Conservation (phyloP, 164 flowering plant species). For the Echeveria elegans region DNA sequence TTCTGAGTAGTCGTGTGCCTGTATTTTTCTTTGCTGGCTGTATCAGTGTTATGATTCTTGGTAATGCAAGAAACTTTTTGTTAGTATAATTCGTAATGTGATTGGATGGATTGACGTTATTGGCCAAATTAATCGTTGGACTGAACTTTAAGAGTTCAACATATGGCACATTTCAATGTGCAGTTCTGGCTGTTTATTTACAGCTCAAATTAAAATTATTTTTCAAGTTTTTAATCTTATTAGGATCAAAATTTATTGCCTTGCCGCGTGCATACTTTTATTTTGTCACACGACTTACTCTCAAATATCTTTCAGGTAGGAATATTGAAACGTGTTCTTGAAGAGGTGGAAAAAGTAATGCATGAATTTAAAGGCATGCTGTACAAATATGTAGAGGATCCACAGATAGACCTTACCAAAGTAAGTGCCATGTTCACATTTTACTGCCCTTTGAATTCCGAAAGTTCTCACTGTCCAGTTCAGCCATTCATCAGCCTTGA, state of each 20-base stretch:
- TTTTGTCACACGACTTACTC: not conserved
- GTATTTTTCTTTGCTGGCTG: not conserved
- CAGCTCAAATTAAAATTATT: not conserved
- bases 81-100: not conserved
- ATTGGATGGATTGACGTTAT: not conserved
- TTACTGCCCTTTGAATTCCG: not conserved
- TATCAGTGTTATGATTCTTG: not conserved
- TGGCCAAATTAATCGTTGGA: not conserved
- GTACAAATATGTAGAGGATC: constrained; percentile 96
- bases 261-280: not conserved
- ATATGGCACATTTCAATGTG: not conserved
- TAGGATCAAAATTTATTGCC: not conserved
- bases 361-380: constrained; percentile 88
- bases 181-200: not conserved
- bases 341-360: constrained; percentile 99
- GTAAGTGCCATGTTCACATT: constrained; percentile 29
- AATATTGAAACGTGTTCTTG: constrained; percentile 92
- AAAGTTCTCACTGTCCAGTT: not conserved
- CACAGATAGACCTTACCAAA: constrained; percentile 70
- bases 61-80: not conserved
- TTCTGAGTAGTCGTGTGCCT: not conserved
- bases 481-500: not conserved
- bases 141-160: too few species aligned
- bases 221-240: not conserved
- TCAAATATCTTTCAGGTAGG: constrained; percentile 58